These are phyloP conservation scores for Apiospora saccharicola DNA, from an alignment of 2,329 filamentous ascomycete genomes.

Conservation along the genomic window DNA sequence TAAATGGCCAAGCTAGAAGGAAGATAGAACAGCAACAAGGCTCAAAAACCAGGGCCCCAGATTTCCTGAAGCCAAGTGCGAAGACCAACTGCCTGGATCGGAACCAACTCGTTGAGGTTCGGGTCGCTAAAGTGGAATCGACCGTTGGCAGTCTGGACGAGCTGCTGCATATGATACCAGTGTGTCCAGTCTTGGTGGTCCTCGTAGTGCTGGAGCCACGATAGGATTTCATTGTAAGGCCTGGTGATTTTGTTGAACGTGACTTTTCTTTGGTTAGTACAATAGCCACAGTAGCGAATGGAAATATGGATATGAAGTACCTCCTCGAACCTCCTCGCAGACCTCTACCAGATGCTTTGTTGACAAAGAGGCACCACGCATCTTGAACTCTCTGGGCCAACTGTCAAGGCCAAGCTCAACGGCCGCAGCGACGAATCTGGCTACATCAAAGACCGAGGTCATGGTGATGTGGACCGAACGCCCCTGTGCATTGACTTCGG, in stretches of 20 bases:
- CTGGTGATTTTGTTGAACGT: slow-evolving; percentile 48
- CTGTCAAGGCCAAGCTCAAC: slow-evolving; percentile 64
- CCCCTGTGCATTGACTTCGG: slow-evolving; percentile 59
- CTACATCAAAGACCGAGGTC: slow-evolving; percentile 75
- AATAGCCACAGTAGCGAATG: slow-evolving; percentile 39
- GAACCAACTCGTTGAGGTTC: slow-evolving; percentile 63
- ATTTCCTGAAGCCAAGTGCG: slow-evolving; percentile 60
- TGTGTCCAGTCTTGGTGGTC: slow-evolving; percentile 56
- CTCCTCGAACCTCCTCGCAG: slow-evolving; percentile 57
- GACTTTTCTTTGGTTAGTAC: slow-evolving; percentile 34
- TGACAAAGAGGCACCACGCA: slow-evolving; percentile 71
- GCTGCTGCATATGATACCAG: slow-evolving; percentile 63
- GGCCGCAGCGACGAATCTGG: slow-evolving; percentile 73
- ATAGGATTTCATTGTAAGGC: slow-evolving; percentile 50
- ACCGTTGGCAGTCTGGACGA: slow-evolving; percentile 73
- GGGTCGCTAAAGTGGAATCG: slow-evolving; percentile 69
- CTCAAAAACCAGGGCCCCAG: slow-evolving; percentile 46
- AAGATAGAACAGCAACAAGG: not conserved
- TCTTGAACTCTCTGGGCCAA: slow-evolving; percentile 74
- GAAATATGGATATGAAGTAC: slow-evolving; percentile 44
- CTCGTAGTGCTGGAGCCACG: slow-evolving; percentile 50
- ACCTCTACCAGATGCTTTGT: slow-evolving; percentile 64
- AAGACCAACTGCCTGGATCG: slow-evolving; percentile 59
- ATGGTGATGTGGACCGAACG: slow-evolving; percentile 66
- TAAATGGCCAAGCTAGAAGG: not conserved